A percentile compares a stretch with the other conserved stretches of the same genome.
Evolutionary conservation across 1,139 yeast species (phyloP).

Genomic region (Magnusiomyces ingens): DNA sequence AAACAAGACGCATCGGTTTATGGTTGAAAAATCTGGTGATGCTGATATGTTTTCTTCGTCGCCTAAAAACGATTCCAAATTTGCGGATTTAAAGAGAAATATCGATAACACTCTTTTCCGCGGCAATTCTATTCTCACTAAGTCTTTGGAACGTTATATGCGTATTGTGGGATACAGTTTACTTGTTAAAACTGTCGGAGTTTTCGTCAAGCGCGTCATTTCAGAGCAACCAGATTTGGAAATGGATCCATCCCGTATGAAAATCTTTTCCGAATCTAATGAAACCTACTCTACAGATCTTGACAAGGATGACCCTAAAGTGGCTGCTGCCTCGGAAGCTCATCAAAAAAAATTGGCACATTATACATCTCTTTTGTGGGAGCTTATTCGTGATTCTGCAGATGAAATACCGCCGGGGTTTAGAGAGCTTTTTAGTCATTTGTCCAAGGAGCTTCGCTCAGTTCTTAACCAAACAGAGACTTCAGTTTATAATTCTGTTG

Average conservation of each 20-base stretch:
- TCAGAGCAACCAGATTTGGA: slow-evolving; percentile 54
- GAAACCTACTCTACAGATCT: slow-evolving; percentile 18
- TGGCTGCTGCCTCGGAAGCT: slow-evolving; percentile 20
- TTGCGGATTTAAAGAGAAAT: slow-evolving; percentile 14
- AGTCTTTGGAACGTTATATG: slow-evolving; percentile 71
- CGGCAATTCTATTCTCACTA: slow-evolving; percentile 77
- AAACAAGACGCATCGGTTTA: slow-evolving; percentile 3
- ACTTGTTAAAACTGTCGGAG: slow-evolving; percentile 64
- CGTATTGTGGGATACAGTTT: slow-evolving; percentile 74
- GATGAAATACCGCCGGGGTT: slow-evolving; percentile 72
- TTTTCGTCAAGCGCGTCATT: slow-evolving; percentile 52
- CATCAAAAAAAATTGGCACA: slow-evolving; percentile 49
- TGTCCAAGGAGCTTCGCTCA: slow-evolving; percentile 21
- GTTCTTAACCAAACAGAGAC: slow-evolving; percentile 5
- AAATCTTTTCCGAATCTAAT: background rate
- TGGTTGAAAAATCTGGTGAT: slow-evolving; percentile 9
- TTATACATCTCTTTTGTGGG: slow-evolving; percentile 66
- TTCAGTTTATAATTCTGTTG: slow-evolving; percentile 45
- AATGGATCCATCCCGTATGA: slow-evolving; percentile 55
- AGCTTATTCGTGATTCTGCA: slow-evolving; percentile 57
- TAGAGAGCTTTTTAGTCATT: slow-evolving; percentile 37
- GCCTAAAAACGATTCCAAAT: background rate
- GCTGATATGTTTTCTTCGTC: background rate
- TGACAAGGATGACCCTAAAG: too few species aligned
- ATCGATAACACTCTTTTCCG: slow-evolving; percentile 68